Conservation (phyloP, 1,139 yeast genomes). For the Yamadazyma diospyri region DNA sequence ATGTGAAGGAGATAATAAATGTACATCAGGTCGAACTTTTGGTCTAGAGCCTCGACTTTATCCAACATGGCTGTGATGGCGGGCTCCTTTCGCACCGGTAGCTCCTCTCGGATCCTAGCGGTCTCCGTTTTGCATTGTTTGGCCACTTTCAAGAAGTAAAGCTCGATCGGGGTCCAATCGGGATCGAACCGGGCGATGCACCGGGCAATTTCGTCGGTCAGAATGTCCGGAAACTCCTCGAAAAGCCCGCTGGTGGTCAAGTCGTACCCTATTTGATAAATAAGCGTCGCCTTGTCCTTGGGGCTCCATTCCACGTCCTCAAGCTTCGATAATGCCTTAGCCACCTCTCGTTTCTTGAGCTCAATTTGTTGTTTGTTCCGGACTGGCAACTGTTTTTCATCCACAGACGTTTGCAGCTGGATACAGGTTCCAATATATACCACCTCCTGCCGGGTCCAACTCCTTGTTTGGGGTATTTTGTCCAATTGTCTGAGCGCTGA, state of each 20-base stretch:
- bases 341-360: background rate
- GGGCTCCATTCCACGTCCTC: constrained; percentile 4
- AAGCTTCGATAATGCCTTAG: background rate
- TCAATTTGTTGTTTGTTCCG: constrained; percentile 6
- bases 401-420: constrained; percentile 1
- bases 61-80: constrained; percentile 5
- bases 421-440: constrained; percentile 7
- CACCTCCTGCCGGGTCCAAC: constrained; percentile 15
- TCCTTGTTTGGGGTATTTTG: constrained; percentile 1
- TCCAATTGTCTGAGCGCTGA: constrained; percentile 1
- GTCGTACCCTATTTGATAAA: constrained; percentile 9
- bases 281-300: constrained; percentile 4
- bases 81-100: constrained; percentile 11
- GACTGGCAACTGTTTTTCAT: constrained; percentile 9
- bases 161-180: constrained; percentile 13
- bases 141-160: constrained; percentile 9
- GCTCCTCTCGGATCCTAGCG: constrained; percentile 11
- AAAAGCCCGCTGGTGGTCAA: constrained; percentile 14
- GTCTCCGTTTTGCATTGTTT: constrained; percentile 4
- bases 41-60: constrained; percentile 1
- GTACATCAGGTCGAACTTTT: constrained; percentile 9
- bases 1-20: constrained; percentile 9
- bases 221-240: constrained; percentile 15
- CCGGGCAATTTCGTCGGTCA: constrained; percentile 10
- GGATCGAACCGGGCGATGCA: constrained; percentile 2